Conservation (phyloP, 2,329 filamentous ascomycete species). For the Alternaria arborescens region DNA sequence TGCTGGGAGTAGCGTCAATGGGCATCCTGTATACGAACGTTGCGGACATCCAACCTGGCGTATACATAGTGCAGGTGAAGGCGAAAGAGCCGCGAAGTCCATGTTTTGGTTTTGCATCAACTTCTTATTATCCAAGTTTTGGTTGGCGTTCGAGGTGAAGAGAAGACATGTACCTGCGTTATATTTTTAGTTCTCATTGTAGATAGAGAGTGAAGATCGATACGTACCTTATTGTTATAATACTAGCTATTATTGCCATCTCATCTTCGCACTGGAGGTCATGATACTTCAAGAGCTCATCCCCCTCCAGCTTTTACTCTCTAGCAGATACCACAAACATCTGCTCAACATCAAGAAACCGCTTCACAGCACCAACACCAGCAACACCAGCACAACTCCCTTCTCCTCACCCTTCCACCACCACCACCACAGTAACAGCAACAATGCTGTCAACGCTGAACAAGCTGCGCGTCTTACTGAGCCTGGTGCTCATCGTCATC, state of each 20-base stretch:
- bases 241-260: neutral
- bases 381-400: neutral
- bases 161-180: too few species aligned
- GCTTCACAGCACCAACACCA: neutral
- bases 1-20: neutral
- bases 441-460: conserved; percentile 14
- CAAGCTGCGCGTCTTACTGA: conserved; percentile 9
- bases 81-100: neutral
- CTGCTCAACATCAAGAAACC: neutral
- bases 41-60: too few species aligned
- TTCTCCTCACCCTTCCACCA: neutral
- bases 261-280: neutral
- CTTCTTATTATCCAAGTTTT: neutral
- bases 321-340: neutral
- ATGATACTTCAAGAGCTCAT: neutral
- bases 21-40: neutral
- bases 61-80: neutral
- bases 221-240: neutral
- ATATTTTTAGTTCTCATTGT: neutral
- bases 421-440: neutral
- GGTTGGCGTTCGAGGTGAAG: neutral
- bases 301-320: neutral
- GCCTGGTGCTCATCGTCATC: conserved; percentile 14
- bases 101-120: neutral
- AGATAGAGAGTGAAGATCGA: neutral